phyloP scores from a whole-genome alignment of 768 basidiomycete species.

The Xerocomellus chrysenteron region DNA sequence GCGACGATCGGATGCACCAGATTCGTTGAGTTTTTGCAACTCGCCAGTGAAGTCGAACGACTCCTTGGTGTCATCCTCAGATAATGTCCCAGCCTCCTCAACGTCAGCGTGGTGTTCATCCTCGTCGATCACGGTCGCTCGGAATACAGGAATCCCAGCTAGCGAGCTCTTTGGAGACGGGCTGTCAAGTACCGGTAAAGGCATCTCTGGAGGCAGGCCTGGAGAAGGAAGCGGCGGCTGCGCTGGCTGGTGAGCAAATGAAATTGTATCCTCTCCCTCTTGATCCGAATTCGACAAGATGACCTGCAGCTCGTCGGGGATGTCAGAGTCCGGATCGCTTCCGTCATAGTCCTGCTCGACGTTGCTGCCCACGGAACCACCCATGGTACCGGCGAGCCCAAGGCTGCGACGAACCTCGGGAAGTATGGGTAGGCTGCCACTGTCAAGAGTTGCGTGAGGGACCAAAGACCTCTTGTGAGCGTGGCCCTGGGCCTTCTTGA shows the following conservation, averaged over 20 bases:
- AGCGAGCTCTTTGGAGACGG: slow-evolving; percentile 9
- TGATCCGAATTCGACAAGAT: slow-evolving; percentile 50
- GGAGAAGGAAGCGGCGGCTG: slow-evolving; percentile 32
- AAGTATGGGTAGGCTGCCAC: slow-evolving; percentile 40
- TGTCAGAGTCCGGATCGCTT: slow-evolving; percentile 72
- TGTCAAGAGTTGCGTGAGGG: slow-evolving; percentile 12
- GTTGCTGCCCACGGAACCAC: slow-evolving; percentile 53
- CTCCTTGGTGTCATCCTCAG: slow-evolving; percentile 70
- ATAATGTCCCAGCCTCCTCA: slow-evolving; percentile 42
- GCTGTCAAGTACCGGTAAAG: slow-evolving; percentile 33
- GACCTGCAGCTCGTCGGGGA: slow-evolving; percentile 73
- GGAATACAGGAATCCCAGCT: slow-evolving; percentile 39
- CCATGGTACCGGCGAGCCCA: slow-evolving; percentile 68
- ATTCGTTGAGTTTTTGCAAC: slow-evolving; percentile 65
- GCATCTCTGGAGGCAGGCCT: slow-evolving; percentile 42
- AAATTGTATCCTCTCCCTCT: slow-evolving; percentile 43
- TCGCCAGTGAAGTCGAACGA: slow-evolving; percentile 87
- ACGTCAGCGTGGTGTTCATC: slow-evolving; percentile 39
- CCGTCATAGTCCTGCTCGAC: slow-evolving; percentile 46
- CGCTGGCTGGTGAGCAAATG: slow-evolving; percentile 17
- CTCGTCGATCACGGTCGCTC: slow-evolving; percentile 46
- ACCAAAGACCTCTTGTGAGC: slow-evolving; percentile 26
- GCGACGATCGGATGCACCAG: slow-evolving; percentile 61
- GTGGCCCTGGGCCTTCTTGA: slow-evolving; percentile 30
- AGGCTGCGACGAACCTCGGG: slow-evolving; percentile 55